phyloP scores from a whole-genome alignment of 75 land plant species.

The Pinus taeda region DNA sequence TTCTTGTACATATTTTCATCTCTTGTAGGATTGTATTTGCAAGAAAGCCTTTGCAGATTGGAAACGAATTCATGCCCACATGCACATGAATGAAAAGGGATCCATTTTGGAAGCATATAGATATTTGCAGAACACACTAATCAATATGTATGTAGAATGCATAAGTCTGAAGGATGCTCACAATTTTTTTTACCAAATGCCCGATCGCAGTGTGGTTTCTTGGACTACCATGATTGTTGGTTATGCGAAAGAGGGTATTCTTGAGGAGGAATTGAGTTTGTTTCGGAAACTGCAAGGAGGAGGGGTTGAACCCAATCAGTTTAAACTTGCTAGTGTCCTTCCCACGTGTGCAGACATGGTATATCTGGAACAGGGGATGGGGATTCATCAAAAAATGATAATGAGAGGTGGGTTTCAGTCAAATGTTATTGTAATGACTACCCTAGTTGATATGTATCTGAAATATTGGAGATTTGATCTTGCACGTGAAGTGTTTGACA shows the following conservation, averaged over 20 bases:
- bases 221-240: constrained; percentile 31
- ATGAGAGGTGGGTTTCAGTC: constrained; percentile 5
- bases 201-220: constrained; percentile 14
- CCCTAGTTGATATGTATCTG: constrained; percentile 14
- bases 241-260: constrained; percentile 16
- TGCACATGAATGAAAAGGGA: too few species aligned
- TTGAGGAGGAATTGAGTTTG: constrained; percentile 13
- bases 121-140: constrained; percentile 8
- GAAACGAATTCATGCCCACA: too few species aligned
- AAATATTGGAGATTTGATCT: not conserved
- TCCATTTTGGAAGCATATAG: too few species aligned
- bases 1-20: too few species aligned
- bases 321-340: constrained; percentile 25
- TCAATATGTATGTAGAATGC: constrained; percentile 20
- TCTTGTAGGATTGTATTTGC: too few species aligned
- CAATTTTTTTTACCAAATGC: constrained; percentile 1
- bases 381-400: too few species aligned
- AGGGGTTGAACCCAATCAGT: constrained; percentile 19
- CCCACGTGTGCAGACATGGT: constrained; percentile 25
- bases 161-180: constrained; percentile 12
- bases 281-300: constrained; percentile 16
- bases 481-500: too few species aligned
- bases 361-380: constrained; percentile 9
- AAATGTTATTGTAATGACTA: constrained; percentile 15
- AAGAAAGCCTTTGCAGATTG: too few species aligned